Percentiles rank a stretch among this genome's conserved stretches.
phyloP scores from a whole-genome alignment of 2,329 filamentous ascomycete genomes.

The Colletotrichum orchidophilum region DNA sequence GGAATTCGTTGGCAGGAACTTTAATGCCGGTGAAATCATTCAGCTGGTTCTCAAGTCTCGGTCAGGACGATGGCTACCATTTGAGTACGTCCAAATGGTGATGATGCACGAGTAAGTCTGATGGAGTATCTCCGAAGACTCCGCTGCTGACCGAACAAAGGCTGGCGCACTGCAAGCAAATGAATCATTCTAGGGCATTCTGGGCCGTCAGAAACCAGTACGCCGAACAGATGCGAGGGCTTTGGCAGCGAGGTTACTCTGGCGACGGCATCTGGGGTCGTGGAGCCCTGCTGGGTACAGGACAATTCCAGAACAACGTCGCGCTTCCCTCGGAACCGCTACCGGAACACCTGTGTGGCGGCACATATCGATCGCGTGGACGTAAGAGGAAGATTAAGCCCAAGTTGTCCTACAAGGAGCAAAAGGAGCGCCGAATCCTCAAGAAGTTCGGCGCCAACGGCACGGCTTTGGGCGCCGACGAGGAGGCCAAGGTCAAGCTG shows the following conservation, averaged over 20 bases:
- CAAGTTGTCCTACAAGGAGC: slow-evolving; percentile 74
- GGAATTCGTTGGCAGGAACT: slow-evolving; percentile 89
- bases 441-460: slow-evolving; percentile 83
- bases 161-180: slow-evolving; percentile 87
- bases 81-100: slow-evolving; percentile 89
- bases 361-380: slow-evolving; percentile 73
- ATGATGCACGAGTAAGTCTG: slow-evolving; percentile 82
- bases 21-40: slow-evolving; percentile 88
- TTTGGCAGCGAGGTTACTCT: slow-evolving; percentile 77
- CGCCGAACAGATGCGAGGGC: slow-evolving; percentile 72
- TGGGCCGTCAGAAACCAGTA: slow-evolving; percentile 83
- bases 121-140: background rate
- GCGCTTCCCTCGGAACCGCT: slow-evolving; percentile 64
- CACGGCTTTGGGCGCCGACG: slow-evolving; percentile 74
- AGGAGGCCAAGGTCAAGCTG: slow-evolving; percentile 69
- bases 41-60: slow-evolving; percentile 82
- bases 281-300: slow-evolving; percentile 70
- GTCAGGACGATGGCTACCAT: slow-evolving; percentile 77
- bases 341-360: slow-evolving; percentile 81
- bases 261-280: slow-evolving; percentile 88
- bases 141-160: slow-evolving; percentile 42
- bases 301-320: slow-evolving; percentile 65
- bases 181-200: slow-evolving; percentile 87
- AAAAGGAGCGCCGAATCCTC: slow-evolving; percentile 75
- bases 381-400: slow-evolving; percentile 64